Conservation (phyloP, 2,329 filamentous ascomycete species). For the Diaporthe helianthi region DNA sequence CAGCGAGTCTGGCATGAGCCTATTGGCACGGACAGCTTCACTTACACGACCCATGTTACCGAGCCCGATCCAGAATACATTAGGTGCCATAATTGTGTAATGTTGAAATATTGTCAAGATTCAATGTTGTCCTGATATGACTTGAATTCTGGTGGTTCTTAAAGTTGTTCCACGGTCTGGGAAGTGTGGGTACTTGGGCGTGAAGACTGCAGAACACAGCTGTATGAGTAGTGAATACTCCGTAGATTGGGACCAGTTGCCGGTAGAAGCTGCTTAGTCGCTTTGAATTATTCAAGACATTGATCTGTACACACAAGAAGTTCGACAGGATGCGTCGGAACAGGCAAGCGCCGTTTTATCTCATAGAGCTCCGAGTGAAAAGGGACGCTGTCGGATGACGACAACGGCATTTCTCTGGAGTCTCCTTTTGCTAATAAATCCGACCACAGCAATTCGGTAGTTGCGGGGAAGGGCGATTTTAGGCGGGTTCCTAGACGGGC, state of each 20-base stretch:
- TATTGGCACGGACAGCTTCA: constrained; percentile 22
- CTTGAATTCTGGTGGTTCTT: too few species aligned
- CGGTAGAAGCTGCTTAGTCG: neutral
- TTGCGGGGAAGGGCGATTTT: constrained; percentile 19
- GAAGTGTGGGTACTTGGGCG: too few species aligned
- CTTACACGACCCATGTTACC: constrained; percentile 86
- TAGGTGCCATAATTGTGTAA: constrained; percentile 57
- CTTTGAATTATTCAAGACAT: neutral
- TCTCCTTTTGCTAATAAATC: constrained; percentile 3
- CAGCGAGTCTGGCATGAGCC: constrained; percentile 6
- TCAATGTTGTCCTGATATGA: neutral
- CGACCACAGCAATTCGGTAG: neutral
- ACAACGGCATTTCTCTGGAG: constrained; percentile 17
- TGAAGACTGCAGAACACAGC: too few species aligned
- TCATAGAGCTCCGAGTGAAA: neutral
- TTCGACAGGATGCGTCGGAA: neutral
- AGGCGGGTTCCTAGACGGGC: neutral
- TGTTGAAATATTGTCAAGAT: neutral
- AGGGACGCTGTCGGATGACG: neutral
- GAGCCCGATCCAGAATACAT: constrained; percentile 80
- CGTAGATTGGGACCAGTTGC: too few species aligned
- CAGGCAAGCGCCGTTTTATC: neutral
- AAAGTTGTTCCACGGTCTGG: too few species aligned
- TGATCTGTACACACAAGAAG: neutral
- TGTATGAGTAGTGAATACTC: too few species aligned